Base-by-base conservation (phyloP, 2,329 filamentous ascomycete genomes). In the Nigrospora osmanthi region DNA sequence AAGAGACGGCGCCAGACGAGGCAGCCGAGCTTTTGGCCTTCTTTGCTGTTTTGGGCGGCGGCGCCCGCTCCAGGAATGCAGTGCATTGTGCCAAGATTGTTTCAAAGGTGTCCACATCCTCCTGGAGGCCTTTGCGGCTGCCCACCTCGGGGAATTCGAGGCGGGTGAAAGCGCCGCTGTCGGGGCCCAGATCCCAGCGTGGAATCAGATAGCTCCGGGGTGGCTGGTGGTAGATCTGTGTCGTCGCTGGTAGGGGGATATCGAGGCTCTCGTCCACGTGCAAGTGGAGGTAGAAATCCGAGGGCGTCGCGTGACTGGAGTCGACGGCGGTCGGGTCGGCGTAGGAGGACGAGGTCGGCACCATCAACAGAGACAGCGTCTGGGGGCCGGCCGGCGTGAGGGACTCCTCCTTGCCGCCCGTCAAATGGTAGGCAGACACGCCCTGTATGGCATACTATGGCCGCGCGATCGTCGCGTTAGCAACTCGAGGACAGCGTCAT, bases 71-170 rank as follows among this genome's bases (percentile, higher is more conserved):
- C 5, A 95, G 78, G 63, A 98, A 97, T 2, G 91, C 88, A 2
- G 91, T 97, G 66, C 91, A 97, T 67, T 97, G 89, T n/a, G 91
- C 91, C 42, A 97, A 75, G 52, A 97, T 97, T 3, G 91, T 96
- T 71, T 97, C 91, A 58, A 96, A 97, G 1, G 91, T 97, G 61
- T 96, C 89, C 36, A 95, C 75, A 62, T 96, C 91, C 62, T 97
- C 90, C 63, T 96, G 89, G 1, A 87, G 78, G 23, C 87, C 84
- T 32, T 78, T 73, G 32, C 87, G 82, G 48, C 73, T 81, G 16
- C 87, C 87, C 19, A 86, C 70, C 3, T 75, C 63, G 0, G 90
- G 90, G 54, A 98, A 97, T 61, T 96, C 86, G 59, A 98, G 89
- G 45, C 89, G 79, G 16, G 91, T 96, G 61, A 97, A 97, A 15